Evolutionary conservation across 2,329 filamentous ascomycete genomes (phyloP).

Genomic region (Paramyrothecium sp.): DNA sequence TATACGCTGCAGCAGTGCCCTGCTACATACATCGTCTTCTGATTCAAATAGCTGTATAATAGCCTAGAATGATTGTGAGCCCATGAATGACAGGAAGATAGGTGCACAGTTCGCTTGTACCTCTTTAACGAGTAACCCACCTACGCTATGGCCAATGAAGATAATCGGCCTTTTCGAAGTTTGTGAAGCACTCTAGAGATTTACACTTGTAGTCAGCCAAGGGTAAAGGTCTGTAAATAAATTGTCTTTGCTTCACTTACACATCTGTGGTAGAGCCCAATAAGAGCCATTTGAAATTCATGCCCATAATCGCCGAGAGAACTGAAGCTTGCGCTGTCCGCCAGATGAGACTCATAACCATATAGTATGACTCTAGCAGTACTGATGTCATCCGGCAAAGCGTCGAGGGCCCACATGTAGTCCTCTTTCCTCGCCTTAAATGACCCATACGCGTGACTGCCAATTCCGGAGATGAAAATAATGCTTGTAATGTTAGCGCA

Average conservation of each 20-base stretch:
- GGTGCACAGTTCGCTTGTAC: neutral
- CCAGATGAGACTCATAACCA: conserved; percentile 18
- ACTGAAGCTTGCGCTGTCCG: conserved; percentile 9
- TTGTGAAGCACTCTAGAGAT: neutral
- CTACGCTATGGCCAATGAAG: conserved; percentile 3
- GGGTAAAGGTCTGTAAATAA: neutral
- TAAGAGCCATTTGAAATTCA: neutral
- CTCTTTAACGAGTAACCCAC: conserved; percentile 4
- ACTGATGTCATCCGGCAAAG: conserved; percentile 15
- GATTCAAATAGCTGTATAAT: neutral
- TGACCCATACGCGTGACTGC: conserved; percentile 23
- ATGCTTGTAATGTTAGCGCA: conserved; percentile 3
- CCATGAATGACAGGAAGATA: neutral
- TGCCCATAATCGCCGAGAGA: neutral
- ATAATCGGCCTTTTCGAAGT: neutral
- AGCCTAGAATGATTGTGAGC: neutral
- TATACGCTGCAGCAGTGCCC: neutral
- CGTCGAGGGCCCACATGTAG: conserved; percentile 26
- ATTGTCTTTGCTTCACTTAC: neutral
- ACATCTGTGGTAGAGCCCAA: neutral
- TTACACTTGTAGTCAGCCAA: neutral
- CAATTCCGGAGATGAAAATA: conserved; percentile 12
- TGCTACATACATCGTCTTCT: neutral
- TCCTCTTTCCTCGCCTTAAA: conserved; percentile 20
- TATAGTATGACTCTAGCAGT: conserved; percentile 19